Evolutionary conservation across 768 basidiomycete species (phyloP), one percentile per base, ranked within the genome.

Genomic region (Boletus vermiculosoides): DNA sequence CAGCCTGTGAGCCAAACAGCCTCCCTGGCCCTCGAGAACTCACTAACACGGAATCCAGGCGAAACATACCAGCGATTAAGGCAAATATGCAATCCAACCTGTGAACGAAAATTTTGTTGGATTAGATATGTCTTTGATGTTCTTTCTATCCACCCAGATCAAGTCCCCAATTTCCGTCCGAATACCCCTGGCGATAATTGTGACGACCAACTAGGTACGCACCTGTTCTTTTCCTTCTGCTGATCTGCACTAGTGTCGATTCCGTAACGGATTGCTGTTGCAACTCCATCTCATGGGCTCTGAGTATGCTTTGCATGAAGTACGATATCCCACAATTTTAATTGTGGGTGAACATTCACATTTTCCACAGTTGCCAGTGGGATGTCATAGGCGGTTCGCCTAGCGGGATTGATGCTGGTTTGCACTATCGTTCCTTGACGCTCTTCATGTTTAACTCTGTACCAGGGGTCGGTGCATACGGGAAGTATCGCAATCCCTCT

Each of bases 301-400:
- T 70, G 36, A 67, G 66, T 45, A 70, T 67, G 69, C 56, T 70
- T 7, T 70, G 69, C 45, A 56, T 69, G 53, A 70, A 67, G 68
- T 69, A 39, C 12, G 15, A 22, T 23, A 8, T 8, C 12, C 22
- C 22, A 22, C 13, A 16, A 18, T 15, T n/a, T 16, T n/a, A 15
- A 28, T 7, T 23, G 4, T 2, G 7, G 8, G 8, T 34, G 47
- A 34, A 33, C 9, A 63, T 53, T 22, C 18, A 28, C 36, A 40
- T 9, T n/a, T 37, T 33, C 15, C 18, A 23, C 30, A 69, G 68
- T 48, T 70, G 68, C 45, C 68, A 69, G 39, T 60, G 63, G 50
- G 60, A 55, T 31, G 61, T 57, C 33, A 16, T 45, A 34, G 61
- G 59, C 1, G 46, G 58, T n/a, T 37, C 55, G 13, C 9, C 45